These are phyloP conservation scores for Dujonia santamariae DNA, from an alignment of 1,139 yeast species.

Conservation along the genomic window DNA sequence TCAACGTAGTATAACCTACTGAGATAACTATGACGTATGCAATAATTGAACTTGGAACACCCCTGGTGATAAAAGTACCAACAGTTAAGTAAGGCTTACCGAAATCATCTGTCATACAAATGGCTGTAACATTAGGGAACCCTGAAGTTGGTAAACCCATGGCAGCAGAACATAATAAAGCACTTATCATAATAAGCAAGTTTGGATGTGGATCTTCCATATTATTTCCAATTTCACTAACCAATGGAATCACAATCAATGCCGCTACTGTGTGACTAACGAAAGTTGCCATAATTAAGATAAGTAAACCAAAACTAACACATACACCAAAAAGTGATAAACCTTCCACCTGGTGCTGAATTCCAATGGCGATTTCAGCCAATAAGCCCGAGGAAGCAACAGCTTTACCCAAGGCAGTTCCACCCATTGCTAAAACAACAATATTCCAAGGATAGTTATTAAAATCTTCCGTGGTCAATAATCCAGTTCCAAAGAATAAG, in stretches of 20 bases:
- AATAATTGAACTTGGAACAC: conserved; percentile 62
- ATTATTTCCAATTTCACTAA: conserved; percentile 62
- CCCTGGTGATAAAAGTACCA: conserved; percentile 63
- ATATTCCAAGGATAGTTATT: conserved; percentile 77
- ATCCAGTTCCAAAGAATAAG: conserved; percentile 67
- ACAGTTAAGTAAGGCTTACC: conserved; percentile 68
- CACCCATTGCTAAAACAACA: conserved; percentile 76
- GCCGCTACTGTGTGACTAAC: conserved; percentile 80
- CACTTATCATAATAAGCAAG: conserved; percentile 63
- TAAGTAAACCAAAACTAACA: conserved; percentile 63
- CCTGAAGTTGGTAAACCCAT: conserved; percentile 80
- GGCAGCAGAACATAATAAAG: conserved; percentile 68
- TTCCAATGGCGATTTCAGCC: conserved; percentile 56
- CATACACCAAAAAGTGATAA: conserved; percentile 59
- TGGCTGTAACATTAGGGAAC: conserved; percentile 78
- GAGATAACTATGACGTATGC: conserved; percentile 57
- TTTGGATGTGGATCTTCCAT: conserved; percentile 56
- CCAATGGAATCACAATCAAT: conserved; percentile 65
- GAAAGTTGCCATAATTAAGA: conserved; percentile 68
- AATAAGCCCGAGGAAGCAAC: conserved; percentile 70
- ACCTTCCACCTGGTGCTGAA: conserved; percentile 54
- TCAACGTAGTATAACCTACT: conserved; percentile 67
- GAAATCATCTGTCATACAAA: conserved; percentile 69
- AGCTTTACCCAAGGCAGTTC: conserved; percentile 72
- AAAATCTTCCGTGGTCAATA: conserved; percentile 61